These are phyloP conservation scores for Steccherinum ochraceum DNA, from an alignment of 768 basidiomycete genomes.

Conservation along the genomic window DNA sequence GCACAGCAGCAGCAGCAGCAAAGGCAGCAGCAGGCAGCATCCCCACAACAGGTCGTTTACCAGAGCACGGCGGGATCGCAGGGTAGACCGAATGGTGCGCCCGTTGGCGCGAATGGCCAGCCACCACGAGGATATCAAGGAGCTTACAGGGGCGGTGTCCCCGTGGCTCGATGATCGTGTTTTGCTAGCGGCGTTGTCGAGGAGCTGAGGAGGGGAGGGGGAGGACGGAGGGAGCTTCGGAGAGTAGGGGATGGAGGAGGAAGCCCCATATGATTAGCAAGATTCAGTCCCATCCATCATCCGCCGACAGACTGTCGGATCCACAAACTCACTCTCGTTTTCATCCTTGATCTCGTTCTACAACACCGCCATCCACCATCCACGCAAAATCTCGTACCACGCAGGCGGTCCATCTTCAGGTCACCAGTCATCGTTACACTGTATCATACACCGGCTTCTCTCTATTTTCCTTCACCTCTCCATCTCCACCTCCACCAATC, in stretches of 20 bases:
- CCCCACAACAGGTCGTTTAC: slow-evolving; percentile 26
- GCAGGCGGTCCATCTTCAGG: no score
- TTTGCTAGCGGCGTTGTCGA: background rate
- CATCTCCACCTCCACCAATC: no score
- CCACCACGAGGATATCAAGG: slow-evolving; percentile 11
- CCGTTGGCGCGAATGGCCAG: slow-evolving; percentile 14
- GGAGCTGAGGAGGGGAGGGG: background rate
- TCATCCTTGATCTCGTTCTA: no score
- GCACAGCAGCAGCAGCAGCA: slow-evolving; percentile 14
- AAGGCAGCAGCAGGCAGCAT: slow-evolving; percentile 10
- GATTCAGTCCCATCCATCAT: no score
- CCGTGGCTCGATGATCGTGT: slow-evolving; percentile 19
- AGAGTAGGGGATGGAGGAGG: background rate
- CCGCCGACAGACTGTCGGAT: no score
- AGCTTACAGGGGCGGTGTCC: slow-evolving; percentile 21
- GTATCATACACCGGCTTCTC: no score
- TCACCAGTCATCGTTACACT: no score
- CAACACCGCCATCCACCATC: no score
- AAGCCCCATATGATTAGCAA: background rate
- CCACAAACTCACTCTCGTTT: no score
- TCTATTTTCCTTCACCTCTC: no score
- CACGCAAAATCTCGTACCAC: no score
- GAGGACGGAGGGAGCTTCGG: background rate
- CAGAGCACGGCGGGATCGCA: slow-evolving; percentile 22
- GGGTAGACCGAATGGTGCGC: slow-evolving; percentile 21